phyloP scores from a whole-genome alignment of 441 rosid species.

The Melastoma candidum region DNA sequence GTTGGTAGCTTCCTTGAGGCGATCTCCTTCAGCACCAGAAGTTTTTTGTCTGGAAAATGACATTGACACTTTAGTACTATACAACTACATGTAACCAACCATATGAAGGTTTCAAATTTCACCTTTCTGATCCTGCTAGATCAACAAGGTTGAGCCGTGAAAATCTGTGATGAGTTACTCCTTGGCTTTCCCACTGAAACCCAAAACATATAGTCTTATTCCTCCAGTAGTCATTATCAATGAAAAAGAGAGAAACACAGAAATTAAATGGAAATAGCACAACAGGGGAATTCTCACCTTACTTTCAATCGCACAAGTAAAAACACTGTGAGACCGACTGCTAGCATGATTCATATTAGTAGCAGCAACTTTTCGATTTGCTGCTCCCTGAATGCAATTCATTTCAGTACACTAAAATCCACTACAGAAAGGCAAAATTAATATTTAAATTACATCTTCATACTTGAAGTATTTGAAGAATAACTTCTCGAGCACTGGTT shows the following conservation, averaged over 20 bases:
- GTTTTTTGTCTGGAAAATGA: slow-evolving; percentile 66
- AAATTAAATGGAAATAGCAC: neutral
- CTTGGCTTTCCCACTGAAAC: slow-evolving; percentile 93
- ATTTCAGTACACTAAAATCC: neutral
- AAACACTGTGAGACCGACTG: slow-evolving; percentile 98
- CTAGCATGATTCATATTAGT: slow-evolving; percentile 98
- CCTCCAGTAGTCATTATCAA: neutral
- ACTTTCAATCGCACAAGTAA: slow-evolving; percentile 92
- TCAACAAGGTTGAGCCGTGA: slow-evolving; percentile 97
- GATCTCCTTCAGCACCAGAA: slow-evolving; percentile 99
- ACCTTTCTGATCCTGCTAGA: slow-evolving; percentile 99
- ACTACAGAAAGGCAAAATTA: neutral
- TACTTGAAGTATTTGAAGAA: slow-evolving; percentile 89
- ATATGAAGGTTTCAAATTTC: slow-evolving; percentile 1
- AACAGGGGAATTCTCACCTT: slow-evolving; percentile 37
- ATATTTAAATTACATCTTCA: neutral
- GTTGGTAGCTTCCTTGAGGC: slow-evolving; percentile 96
- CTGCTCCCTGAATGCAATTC: slow-evolving; percentile 63
- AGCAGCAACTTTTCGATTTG: slow-evolving; percentile 96
- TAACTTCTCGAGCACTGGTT: slow-evolving; percentile 74
- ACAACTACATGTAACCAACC: neutral
- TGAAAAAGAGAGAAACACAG: neutral
- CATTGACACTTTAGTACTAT: slow-evolving; percentile 8
- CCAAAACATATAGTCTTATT: slow-evolving; percentile 13
- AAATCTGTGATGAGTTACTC: slow-evolving; percentile 93